phyloP scores from a whole-genome alignment of 768 basidiomycete genomes.

The Agrocybe praecox region DNA sequence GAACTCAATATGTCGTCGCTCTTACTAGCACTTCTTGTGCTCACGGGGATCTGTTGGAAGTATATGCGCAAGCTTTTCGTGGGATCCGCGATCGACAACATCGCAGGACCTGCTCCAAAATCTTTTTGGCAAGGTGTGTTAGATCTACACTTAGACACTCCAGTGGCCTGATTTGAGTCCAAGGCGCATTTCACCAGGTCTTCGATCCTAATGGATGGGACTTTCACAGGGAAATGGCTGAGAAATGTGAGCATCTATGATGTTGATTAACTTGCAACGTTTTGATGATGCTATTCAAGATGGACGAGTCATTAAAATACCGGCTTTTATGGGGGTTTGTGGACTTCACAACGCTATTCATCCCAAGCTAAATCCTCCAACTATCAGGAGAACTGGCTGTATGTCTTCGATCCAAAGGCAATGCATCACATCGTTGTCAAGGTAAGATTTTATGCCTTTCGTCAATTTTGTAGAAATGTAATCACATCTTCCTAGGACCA shows the following conservation, averaged over 20 bases:
- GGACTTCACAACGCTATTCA: conserved; percentile 27
- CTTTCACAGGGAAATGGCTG: conserved; percentile 6
- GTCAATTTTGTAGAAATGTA: too few relatives aligned
- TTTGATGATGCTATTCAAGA: conserved; percentile 13
- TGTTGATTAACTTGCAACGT: neutral
- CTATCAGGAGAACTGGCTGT: conserved; percentile 32
- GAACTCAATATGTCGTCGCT: neutral
- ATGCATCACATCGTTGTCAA: conserved; percentile 48
- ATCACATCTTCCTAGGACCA: conserved; percentile 25
- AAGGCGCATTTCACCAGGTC: conserved; percentile 12
- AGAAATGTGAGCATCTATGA: conserved; percentile 3
- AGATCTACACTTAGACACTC: neutral
- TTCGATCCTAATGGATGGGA: conserved; percentile 12
- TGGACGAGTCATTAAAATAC: conserved; percentile 26
- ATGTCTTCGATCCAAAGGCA: conserved; percentile 46
- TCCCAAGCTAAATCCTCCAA: neutral
- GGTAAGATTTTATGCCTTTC: conserved; percentile 2
- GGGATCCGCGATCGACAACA: neutral
- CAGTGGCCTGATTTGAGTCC: neutral
- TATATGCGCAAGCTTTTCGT: neutral
- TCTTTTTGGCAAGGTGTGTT: neutral
- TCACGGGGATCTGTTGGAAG: neutral
- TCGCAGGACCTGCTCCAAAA: neutral
- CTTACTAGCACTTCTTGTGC: neutral
- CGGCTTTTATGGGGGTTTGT: conserved; percentile 27